Base-by-base conservation (phyloP, 2,329 filamentous ascomycete genomes). In the Mariannaea elegans region DNA sequence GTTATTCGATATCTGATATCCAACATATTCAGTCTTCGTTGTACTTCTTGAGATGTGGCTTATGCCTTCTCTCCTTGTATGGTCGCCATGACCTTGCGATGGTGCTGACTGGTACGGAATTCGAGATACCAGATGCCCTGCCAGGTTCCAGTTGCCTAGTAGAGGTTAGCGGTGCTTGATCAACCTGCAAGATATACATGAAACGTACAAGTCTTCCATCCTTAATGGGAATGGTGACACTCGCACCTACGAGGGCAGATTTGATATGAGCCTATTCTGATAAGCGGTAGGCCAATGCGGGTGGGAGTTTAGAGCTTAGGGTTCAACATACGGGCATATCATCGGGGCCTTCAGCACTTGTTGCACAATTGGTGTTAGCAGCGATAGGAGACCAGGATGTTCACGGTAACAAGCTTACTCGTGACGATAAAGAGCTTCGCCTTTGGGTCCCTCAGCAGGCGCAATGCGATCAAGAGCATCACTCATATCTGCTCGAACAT, bases 51-150 rank as follows among this genome's bases (percentile, higher is more conserved):
- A 19, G 23, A 23, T n/a, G 21, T 13, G 29, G 9, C n/a, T 27
- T 65, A 81, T 52, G 80, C 79, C 75, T 88, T 88, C 80, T 97
- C 91, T 41, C 94, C 95, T 77, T 98, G 94, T 63, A 98, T 96
- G 2, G 95, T 98, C 53, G 94, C 94, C 63, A 99, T 89, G 12
- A 98, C 86, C 74, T 88, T 91, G 71, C 95, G 86, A 64, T 87
- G 82, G 77, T 97, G 94, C 77, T 87, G 92, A 67, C 81, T 81
- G 9, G 82, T 85, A 56, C 94, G 84, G 75, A 98, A 98, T 78
- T 98, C 95, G 65, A 97, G 80, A 76, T 96, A 97, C 91, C 92
- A 98, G 60, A 98, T 94, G 0, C 95, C 87, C 71, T 95, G 92
- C 92, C 91, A 94, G 4, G 87, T 90, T 19, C 88, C 88, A 12